Evolutionary conservation across 768 basidiomycete genomes (phyloP).

Genomic region (Calocybe indica): DNA sequence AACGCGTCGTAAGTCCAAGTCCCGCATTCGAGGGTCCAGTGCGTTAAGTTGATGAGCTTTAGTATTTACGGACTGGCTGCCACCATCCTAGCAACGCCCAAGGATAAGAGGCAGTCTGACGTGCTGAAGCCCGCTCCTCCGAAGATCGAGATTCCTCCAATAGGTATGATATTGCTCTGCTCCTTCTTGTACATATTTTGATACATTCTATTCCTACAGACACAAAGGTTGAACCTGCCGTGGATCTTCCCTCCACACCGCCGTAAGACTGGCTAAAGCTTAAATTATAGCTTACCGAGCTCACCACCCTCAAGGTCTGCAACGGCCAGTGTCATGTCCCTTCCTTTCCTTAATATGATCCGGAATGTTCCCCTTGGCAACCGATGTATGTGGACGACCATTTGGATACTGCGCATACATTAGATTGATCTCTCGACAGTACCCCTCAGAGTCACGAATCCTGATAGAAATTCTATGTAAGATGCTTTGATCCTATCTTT

Average conservation of each 20-base stretch:
- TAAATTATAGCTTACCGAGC: neutral
- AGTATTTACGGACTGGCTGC: constrained; percentile 1
- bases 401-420: neutral
- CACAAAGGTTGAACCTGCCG: constrained; percentile 6
- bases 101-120: neutral
- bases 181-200: neutral
- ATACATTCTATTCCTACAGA: constrained; percentile 1
- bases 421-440: constrained; percentile 18
- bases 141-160: constrained; percentile 10
- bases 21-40: neutral
- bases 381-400: constrained; percentile 27
- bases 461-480: constrained; percentile 34
- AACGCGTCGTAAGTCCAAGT: constrained; percentile 25
- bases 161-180: constrained; percentile 2
- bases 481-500: too few species aligned
- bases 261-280: constrained; percentile 5
- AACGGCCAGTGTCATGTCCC: constrained; percentile 40
- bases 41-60: neutral
- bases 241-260: constrained; percentile 5
- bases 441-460: constrained; percentile 32
- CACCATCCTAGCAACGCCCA: constrained; percentile 3
- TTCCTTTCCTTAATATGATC: constrained; percentile 42
- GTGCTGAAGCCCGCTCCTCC: constrained; percentile 8
- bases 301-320: constrained; percentile 25
- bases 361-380: constrained; percentile 41